Percentiles rank a stretch among this genome's conserved stretches.
Conservation (phyloP, 768 basidiomycete species). For the Harrya chromipes region DNA sequence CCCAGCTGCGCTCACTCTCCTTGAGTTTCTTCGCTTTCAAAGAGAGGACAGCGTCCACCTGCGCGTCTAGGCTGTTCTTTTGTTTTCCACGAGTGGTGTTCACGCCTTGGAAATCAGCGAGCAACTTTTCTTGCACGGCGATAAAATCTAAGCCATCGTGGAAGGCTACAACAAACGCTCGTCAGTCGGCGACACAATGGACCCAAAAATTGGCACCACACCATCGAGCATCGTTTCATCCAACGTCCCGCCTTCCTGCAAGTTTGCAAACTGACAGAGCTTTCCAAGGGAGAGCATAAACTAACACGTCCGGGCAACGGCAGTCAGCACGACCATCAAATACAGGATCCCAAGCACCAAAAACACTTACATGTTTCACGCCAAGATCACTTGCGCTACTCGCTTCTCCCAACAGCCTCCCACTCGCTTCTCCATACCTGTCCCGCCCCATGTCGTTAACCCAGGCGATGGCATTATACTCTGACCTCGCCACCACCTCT, state of each 20-base stretch:
- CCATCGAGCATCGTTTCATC: constrained; percentile 59
- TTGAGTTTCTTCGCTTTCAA: constrained; percentile 45
- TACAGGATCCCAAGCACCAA: not conserved
- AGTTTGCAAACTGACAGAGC: constrained; percentile 68
- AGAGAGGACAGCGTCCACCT: constrained; percentile 60
- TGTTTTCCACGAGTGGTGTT: constrained; percentile 51
- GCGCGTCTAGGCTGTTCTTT: constrained; percentile 60
- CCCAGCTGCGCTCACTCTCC: constrained; percentile 44
- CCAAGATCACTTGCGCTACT: constrained; percentile 53
- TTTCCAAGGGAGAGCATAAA: constrained; percentile 91
- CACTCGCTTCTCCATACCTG: constrained; percentile 62
- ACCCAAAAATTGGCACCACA: constrained; percentile 25
- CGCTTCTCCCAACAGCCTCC: constrained; percentile 61
- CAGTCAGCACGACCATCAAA: constrained; percentile 5
- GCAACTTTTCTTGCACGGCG: constrained; percentile 72
- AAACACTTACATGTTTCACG: constrained; percentile 68
- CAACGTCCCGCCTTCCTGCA: constrained; percentile 41
- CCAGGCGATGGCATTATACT: constrained; percentile 67
- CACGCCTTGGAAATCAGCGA: constrained; percentile 56
- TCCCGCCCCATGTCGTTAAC: constrained; percentile 77
- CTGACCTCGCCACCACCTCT: constrained; percentile 45
- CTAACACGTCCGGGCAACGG: constrained; percentile 38
- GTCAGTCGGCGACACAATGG: not conserved
- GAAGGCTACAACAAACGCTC: constrained; percentile 51
- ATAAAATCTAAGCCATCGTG: constrained; percentile 87